phyloP scores from a whole-genome alignment of 805 yeast genomes.

The Candida ficus region DNA sequence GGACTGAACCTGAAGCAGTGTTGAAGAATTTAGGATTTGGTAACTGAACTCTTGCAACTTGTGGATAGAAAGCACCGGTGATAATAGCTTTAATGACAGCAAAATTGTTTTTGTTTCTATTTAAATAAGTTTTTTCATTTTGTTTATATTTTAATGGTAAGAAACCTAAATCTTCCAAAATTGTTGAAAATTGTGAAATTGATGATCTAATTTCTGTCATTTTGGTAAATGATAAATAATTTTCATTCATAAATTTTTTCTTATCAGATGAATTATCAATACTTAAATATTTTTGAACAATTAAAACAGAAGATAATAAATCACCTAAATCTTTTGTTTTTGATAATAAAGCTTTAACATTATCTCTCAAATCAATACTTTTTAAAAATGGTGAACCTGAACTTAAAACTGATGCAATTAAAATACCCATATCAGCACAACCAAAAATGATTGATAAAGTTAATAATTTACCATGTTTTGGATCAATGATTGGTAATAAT shows the following conservation, averaged over 20 bases:
- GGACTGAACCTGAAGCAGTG: conserved; percentile 74
- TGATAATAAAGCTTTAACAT: conserved; percentile 42
- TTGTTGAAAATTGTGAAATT: conserved; percentile 60
- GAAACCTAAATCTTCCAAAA: conserved; percentile 76
- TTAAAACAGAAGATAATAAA: conserved; percentile 57
- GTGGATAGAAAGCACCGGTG: conserved; percentile 81
- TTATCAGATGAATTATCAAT: conserved; percentile 22
- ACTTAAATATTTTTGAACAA: conserved; percentile 48
- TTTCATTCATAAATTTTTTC: conserved; percentile 47
- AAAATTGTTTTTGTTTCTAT: conserved; percentile 46
- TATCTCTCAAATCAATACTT: conserved; percentile 59
- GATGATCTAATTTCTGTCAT: conserved; percentile 71
- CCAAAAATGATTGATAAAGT: conserved; percentile 81
- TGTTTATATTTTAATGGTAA: conserved; percentile 48
- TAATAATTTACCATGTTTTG: conserved; percentile 77
- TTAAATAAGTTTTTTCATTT: conserved; percentile 30
- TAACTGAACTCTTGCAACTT: conserved; percentile 69
- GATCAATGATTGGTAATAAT: conserved; percentile 74
- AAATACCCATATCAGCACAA: conserved; percentile 69
- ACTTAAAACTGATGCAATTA: conserved; percentile 73
- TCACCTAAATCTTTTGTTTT: conserved; percentile 61
- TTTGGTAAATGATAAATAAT: conserved; percentile 56
- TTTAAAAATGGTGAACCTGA: conserved; percentile 70
- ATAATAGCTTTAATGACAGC: conserved; percentile 59
- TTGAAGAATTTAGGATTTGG: conserved; percentile 77